Evolutionary conservation across 78 protist genomes (phyloP).

Genomic region (Protostelium mycophagum): DNA sequence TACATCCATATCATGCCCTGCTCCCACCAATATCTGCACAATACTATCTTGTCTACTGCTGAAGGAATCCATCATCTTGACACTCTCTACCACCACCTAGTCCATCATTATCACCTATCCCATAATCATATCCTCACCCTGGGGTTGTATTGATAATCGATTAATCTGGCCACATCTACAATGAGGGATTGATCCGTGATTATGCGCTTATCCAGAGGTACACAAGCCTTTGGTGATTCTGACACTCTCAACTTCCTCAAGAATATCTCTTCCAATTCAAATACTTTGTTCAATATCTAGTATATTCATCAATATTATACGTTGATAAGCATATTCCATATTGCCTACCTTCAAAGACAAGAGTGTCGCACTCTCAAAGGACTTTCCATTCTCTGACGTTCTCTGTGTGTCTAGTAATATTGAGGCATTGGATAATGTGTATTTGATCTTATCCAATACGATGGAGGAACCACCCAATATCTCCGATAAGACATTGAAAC

Average conservation of each 20-base stretch:
- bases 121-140: neutral
- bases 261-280: neutral
- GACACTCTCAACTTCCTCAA: neutral
- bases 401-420: neutral
- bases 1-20: neutral
- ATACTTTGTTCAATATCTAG: neutral
- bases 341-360: neutral
- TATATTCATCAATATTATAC: neutral
- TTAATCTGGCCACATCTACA: neutral
- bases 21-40: neutral
- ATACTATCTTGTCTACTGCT: neutral
- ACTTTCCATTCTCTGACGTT: neutral
- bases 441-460: neutral
- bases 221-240: neutral
- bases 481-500: neutral
- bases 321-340: too few species aligned
- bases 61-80: neutral
- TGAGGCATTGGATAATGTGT: neutral
- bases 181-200: neutral
- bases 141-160: neutral
- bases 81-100: neutral
- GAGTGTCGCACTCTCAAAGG: neutral
- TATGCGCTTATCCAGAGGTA: neutral
- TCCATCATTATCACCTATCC: neutral
- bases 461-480: neutral